Conservation (phyloP, 768 basidiomycete species). For the Amanita pseudoporphyria region DNA sequence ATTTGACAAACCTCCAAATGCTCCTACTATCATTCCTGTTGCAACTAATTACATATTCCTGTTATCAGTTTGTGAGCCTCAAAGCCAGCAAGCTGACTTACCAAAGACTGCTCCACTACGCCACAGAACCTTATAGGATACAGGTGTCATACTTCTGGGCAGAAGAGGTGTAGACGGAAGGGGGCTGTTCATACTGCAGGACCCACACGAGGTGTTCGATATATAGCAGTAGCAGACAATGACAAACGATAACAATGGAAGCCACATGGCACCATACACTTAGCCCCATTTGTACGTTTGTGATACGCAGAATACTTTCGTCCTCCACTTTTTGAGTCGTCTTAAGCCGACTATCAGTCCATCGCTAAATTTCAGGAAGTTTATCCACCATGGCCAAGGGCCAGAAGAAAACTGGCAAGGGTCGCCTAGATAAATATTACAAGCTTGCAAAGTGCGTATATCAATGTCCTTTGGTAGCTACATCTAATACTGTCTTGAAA, state of each 20-base stretch:
- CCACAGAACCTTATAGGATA: conserved; percentile 3
- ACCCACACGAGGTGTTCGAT: no score
- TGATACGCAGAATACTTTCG: background rate
- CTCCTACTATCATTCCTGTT: conserved; percentile 52
- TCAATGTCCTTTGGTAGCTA: conserved; percentile 1
- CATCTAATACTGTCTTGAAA: conserved; percentile 22
- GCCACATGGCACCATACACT: no score
- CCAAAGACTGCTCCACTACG: conserved; percentile 6
- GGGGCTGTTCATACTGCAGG: background rate
- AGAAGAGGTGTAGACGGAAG: conserved; percentile 1
- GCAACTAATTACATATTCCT: conserved; percentile 14
- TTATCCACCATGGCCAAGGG: conserved; percentile 48
- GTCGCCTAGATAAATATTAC: conserved; percentile 95
- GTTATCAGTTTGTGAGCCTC: background rate
- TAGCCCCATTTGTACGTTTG: no score
- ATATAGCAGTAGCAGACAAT: background rate
- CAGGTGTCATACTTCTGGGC: background rate
- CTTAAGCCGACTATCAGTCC: no score
- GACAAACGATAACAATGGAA: background rate
- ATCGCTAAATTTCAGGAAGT: background rate
- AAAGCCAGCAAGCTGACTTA: background rate
- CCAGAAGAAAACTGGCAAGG: conserved; percentile 96
- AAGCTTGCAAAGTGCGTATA: conserved; percentile 77
- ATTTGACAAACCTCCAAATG: conserved; percentile 42
- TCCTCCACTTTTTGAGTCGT: no score